Percentiles rank a stretch among this genome's conserved stretches.
Evolutionary conservation across 371 early-diverging fungal genomes (phyloP).

Genomic region (Dinochytrium kinnereticum): DNA sequence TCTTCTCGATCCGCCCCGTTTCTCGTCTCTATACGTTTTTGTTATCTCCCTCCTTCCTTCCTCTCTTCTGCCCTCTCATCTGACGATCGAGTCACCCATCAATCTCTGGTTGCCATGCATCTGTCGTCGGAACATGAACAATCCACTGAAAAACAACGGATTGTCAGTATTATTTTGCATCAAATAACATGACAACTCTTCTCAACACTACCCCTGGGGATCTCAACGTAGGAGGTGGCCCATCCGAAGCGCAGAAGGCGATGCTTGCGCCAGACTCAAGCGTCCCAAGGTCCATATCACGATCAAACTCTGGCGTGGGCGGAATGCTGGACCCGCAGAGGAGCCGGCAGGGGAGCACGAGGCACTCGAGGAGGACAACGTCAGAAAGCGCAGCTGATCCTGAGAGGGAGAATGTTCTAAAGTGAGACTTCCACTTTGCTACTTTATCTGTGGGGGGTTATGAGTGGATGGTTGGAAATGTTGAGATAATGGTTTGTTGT

Average conservation of each 20-base stretch:
- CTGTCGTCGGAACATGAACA: too few relatives aligned
- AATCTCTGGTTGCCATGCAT: too few relatives aligned
- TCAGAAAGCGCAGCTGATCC: constrained; percentile 3
- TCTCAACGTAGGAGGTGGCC: not conserved
- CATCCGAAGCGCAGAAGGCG: not conserved
- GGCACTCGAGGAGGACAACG: constrained; percentile 9
- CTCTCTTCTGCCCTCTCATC: too few relatives aligned
- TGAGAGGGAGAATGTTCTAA: constrained; percentile 6
- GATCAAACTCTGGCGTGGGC: not conserved
- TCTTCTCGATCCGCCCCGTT: too few relatives aligned
- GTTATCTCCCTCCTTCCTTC: too few relatives aligned
- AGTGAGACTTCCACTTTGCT: not conserved
- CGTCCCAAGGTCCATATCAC: not conserved
- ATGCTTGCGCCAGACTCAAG: not conserved
- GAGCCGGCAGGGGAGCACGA: not conserved
- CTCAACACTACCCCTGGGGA: not conserved
- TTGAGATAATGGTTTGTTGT: too few relatives aligned
- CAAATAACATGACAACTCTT: constrained; percentile 1
- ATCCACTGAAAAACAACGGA: constrained; percentile 18
- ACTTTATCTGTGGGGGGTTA: not conserved
- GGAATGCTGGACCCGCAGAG: not conserved
- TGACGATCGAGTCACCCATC: too few relatives aligned
- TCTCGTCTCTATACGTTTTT: too few relatives aligned
- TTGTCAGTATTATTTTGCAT: constrained; percentile 12
- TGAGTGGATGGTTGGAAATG: too few relatives aligned